These are phyloP conservation scores for Cicer arietinum DNA, from an alignment of 306 rosid genomes.

Conservation along the genomic window DNA sequence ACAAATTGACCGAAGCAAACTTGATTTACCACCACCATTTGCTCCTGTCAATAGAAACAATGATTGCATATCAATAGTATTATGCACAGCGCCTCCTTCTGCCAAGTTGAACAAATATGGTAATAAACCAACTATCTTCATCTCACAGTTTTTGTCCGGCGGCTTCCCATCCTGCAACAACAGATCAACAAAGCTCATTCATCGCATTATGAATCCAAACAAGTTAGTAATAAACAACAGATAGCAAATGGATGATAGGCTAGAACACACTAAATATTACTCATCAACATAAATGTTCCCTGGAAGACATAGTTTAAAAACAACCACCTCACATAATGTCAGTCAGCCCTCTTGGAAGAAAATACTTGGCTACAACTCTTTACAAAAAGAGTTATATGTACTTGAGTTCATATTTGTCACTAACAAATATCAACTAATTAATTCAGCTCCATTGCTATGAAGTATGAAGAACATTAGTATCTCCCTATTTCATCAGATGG, in stretches of 20 bases:
- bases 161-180: conserved; percentile 60
- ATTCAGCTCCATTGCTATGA: neutral
- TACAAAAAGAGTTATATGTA: neutral
- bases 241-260: neutral
- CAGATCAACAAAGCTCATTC: conserved; percentile 34
- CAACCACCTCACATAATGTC: conserved; percentile 6
- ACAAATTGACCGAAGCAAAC: conserved; percentile 89
- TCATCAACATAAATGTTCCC: conserved; percentile 8
- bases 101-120: conserved; percentile 89
- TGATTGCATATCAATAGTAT: conserved; percentile 85
- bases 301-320: conserved; percentile 1
- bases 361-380: neutral
- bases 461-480: neutral
- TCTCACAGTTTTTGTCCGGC: conserved; percentile 48
- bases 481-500: neutral
- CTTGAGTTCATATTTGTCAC: neutral
- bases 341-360: neutral
- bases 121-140: conserved; percentile 78
- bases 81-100: conserved; percentile 83
- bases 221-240: conserved; percentile 20
- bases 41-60: conserved; percentile 95
- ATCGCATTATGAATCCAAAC: conserved; percentile 27
- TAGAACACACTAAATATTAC: conserved; percentile 16
- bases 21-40: conserved; percentile 98
- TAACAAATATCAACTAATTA: conserved; percentile 10